Evolutionary conservation across 805 yeast species (phyloP), one percentile per base, ranked within the genome.

Genomic region (Lachancea kluyveri): DNA sequence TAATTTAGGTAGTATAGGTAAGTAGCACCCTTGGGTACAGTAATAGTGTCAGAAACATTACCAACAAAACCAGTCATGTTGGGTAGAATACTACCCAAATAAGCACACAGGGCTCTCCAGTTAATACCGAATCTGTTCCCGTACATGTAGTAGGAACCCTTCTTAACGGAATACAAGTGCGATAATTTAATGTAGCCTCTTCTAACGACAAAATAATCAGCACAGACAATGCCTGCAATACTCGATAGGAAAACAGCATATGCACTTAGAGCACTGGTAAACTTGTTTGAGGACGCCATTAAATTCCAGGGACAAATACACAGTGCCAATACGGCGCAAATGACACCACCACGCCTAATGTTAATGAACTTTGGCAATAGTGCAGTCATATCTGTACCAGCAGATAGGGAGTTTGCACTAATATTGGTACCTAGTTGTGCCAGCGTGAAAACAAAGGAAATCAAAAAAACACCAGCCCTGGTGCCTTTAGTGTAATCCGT

Each of bases 1-100:
- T 78, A 86, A 52, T 79, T 79, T 46, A 82, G 60, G 35, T 73
- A 59, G 61, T 81, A 84, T 27, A 84, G 67, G 36, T 71, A 62
- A 30, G 72, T 67, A 10, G 94, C 94, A 17, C 85, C 90, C 21
- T 62, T 58, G 14, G 92, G 87, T 9, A 82, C 45, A 4, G 42
- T 85, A 21, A 42, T 35, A 43, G 67, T 27, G 12, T 19, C 22
- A 5, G 24, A 23, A 15, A 83, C 75, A 6, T 86, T 86, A 42
- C 94, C 86, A 5, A 79, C 88, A 46, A 86, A 85, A 2, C 96
- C 96, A 15, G 80, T 81, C 48, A 86, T 77, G 49, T 85, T 86
- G 29, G 94, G 92, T 21, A 76, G 62, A 37, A 86, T 78, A 33
- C 94, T 94, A 44, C 78, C 67, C 41, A 86, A 54, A 54, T 86